phyloP scores from a whole-genome alignment of 345 rosid species.

The Cardiospermum halicacabum region DNA sequence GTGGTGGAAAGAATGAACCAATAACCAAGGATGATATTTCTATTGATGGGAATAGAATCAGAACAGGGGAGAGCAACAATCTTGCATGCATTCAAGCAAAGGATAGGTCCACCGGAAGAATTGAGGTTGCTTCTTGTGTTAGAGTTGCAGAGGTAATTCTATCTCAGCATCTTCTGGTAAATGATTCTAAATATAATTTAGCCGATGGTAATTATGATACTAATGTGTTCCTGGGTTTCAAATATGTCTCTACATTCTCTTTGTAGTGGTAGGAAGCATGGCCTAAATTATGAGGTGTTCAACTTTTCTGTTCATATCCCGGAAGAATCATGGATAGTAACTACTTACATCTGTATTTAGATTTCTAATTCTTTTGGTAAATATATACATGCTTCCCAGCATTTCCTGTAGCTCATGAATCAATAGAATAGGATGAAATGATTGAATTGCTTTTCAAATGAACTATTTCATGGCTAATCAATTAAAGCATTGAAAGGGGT shows the following conservation, averaged over 20 bases:
- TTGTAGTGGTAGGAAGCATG: background rate
- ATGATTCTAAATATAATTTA: background rate
- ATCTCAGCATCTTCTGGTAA: conserved; percentile 1
- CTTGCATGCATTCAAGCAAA: conserved; percentile 87
- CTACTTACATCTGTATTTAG: background rate
- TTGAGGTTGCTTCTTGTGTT: conserved; percentile 84
- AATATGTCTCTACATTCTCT: background rate
- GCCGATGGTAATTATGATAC: background rate
- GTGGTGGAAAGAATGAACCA: conserved; percentile 42
- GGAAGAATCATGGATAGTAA: background rate
- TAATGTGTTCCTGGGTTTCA: background rate
- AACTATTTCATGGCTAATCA: background rate
- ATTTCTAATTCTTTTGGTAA: too few relatives aligned
- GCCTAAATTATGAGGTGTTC: conserved; percentile 1
- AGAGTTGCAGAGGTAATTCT: conserved; percentile 78
- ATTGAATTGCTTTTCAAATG: background rate
- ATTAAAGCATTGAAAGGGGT: background rate
- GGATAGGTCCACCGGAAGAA: conserved; percentile 72
- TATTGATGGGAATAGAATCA: conserved; percentile 58
- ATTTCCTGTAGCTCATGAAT: too few relatives aligned
- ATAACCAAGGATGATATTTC: conserved; percentile 43
- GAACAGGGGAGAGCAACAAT: conserved; percentile 59
- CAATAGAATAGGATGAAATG: too few relatives aligned
- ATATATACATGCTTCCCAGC: too few relatives aligned
- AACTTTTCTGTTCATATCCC: background rate